Base-by-base conservation (phyloP, 2,329 filamentous ascomycete genomes). In the Microdochium bolleyi region DNA sequence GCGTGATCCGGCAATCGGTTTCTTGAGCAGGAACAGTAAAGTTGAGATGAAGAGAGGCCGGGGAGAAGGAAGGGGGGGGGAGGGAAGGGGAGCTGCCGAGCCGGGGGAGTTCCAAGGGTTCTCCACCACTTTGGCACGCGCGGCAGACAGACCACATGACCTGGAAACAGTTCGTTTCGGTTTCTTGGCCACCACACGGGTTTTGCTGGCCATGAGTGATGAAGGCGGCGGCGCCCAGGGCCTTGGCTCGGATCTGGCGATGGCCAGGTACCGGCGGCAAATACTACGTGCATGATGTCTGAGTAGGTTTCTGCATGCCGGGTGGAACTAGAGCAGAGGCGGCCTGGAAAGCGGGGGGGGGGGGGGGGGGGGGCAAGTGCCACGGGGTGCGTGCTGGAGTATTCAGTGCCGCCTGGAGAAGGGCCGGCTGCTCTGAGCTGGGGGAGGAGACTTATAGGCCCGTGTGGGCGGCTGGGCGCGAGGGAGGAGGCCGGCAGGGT, bases 161-260 rank as follows among this genome's bases (percentile, higher is more conserved):
- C n/a, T n/a, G n/a, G n/a, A n/a, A n/a, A n/a, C n/a, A n/a, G n/a
- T n/a, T n/a, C n/a, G n/a, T 34, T 34, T 34, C 30, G 9, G 9
- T 9, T 16, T 16, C 30, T 34, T 34, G 16, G 30, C 9, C 16
- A 34, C 30, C 30, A 34, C 16, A 34, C 9, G 30, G 30, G 30
- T 7, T n/a, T n/a, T 5, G n/a, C n/a, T n/a, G n/a, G 13, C 37
- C 37, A 41, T n/a, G n/a, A n/a, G 10, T 41, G 19, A 41, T 41
- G 19, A 16, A n/a, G 11, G 19, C 8, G 19, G 10, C n/a, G 11
- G 16, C 19, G 37, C 10, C 37, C n/a, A 41, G 41, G 19, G 3
- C 41, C 41, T 46, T 46, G 41, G 41, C 41, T 46, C 41, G 41
- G 41, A 46, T 46, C 41, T 46, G 41, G 41, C 41, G 41, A 46